These are phyloP conservation scores for Leersia perrieri DNA, from an alignment of 176 grass and related monocot species.

Conservation along the genomic window DNA sequence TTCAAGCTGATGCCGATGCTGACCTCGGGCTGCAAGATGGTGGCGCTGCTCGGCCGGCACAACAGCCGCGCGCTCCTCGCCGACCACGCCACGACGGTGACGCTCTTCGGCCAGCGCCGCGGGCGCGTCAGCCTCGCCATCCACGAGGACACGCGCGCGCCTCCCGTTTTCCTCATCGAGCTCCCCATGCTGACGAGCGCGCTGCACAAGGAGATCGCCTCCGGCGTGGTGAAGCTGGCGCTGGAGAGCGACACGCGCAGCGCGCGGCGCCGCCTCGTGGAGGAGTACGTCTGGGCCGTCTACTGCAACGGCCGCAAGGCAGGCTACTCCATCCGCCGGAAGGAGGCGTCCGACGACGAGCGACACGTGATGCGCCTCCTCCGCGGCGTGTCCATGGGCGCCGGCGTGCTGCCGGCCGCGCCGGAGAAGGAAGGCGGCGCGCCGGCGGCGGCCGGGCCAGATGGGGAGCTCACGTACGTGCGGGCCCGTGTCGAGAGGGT, in stretches of 20 bases:
- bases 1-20: conserved; percentile 98
- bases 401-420: conserved; percentile 74
- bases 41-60: conserved; percentile 65
- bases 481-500: conserved; percentile 88
- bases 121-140: conserved; percentile 76
- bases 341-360: conserved; percentile 80
- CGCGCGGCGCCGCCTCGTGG: conserved; percentile 59
- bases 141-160: conserved; percentile 87
- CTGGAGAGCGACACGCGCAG: conserved; percentile 95
- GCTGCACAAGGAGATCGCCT: conserved; percentile 82
- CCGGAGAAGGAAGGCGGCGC: conserved; percentile 55
- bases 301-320: conserved; percentile 96
- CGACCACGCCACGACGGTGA: conserved; percentile 80
- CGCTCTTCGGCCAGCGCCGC: conserved; percentile 69
- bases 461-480: conserved; percentile 93
- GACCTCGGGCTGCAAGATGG: conserved; percentile 93
- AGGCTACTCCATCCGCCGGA: conserved; percentile 83
- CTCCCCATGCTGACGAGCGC: conserved; percentile 72
- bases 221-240: conserved; percentile 77
- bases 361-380: conserved; percentile 79
- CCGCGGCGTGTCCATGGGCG: conserved; percentile 90
- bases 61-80: conserved; percentile 67
- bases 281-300: conserved; percentile 95
- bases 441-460: conserved; percentile 41
- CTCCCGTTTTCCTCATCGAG: conserved; percentile 83